A percentile compares a stretch with the other conserved stretches of the same genome.
These are phyloP conservation scores for Erythrobasidium yunnanense DNA, from an alignment of 768 basidiomycete genomes.

Conservation along the genomic window DNA sequence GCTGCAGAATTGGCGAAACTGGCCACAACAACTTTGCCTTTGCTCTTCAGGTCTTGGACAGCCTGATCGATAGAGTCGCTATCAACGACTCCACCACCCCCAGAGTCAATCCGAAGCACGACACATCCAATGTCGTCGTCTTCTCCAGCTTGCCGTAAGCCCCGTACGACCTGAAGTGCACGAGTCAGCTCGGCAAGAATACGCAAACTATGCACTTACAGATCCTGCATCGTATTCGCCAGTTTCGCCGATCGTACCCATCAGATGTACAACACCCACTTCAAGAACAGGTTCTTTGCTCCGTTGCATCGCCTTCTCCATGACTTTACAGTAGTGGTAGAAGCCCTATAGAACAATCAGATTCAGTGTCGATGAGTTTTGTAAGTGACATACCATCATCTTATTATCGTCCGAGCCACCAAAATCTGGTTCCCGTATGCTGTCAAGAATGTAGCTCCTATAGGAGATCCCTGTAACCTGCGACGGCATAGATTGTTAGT, in stretches of 20 bases:
- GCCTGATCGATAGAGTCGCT: conserved; percentile 37
- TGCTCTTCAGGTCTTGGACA: conserved; percentile 33
- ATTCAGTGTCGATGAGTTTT: not conserved
- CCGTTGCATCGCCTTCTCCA: conserved; percentile 29
- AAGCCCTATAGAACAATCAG: conserved; percentile 29
- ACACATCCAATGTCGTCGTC: conserved; percentile 37
- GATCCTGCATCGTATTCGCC: not conserved
- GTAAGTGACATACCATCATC: conserved; percentile 14
- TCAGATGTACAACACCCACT: conserved; percentile 37
- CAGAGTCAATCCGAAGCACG: conserved; percentile 37
- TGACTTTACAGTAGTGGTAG: conserved; percentile 34
- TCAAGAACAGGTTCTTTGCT: conserved; percentile 28
- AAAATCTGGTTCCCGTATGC: conserved; percentile 4
- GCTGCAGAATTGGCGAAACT: conserved; percentile 37
- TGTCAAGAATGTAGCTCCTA: conserved; percentile 12
- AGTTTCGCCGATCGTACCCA: conserved; percentile 36
- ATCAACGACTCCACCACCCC: conserved; percentile 37
- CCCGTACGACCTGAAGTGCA: conserved; percentile 30
- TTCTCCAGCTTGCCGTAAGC: conserved; percentile 37
- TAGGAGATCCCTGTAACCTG: conserved; percentile 16
- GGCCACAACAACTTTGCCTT: conserved; percentile 37
- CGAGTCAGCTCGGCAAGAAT: not conserved
- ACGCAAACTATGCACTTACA: not conserved
- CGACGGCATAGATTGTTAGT: too few relatives aligned
- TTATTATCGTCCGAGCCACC: conserved; percentile 25